A percentile compares a stretch with the other conserved stretches of the same genome.
These are phyloP conservation scores for Rhynchospora breviuscula DNA, from an alignment of 176 grass and related monocot genomes.

Conservation along the genomic window DNA sequence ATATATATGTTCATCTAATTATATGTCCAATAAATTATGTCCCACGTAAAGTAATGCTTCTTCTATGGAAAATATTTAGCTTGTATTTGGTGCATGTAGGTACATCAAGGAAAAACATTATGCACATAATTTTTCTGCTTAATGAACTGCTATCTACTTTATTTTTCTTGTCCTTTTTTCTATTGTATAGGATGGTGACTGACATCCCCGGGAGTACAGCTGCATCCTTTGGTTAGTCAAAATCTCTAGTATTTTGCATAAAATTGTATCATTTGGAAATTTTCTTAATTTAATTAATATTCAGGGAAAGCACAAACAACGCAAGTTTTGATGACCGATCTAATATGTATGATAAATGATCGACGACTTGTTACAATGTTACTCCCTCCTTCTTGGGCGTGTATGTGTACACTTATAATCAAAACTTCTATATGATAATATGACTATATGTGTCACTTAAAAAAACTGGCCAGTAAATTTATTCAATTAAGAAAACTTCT, in stretches of 20 bases:
- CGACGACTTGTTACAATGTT: too few species aligned
- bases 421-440: too few species aligned
- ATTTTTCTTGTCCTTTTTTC: background rate
- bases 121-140: background rate
- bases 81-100: too few species aligned
- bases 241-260: background rate
- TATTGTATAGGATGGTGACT: conserved; percentile 56
- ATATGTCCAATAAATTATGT: background rate
- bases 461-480: too few species aligned
- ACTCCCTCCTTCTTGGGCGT: too few species aligned
- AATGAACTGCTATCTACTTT: background rate
- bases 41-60: background rate
- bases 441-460: too few species aligned
- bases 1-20: background rate
- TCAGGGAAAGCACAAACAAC: background rate
- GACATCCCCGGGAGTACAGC: conserved; percentile 70
- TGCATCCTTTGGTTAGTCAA: conserved; percentile 48
- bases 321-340: too few species aligned
- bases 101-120: too few species aligned
- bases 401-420: too few species aligned
- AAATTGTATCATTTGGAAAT: background rate
- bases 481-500: too few species aligned
- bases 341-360: too few species aligned
- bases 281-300: background rate
- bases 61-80: background rate